Base-by-base conservation (phyloP, 176 grass and related monocot genomes). In the Elymus sibiricus region DNA sequence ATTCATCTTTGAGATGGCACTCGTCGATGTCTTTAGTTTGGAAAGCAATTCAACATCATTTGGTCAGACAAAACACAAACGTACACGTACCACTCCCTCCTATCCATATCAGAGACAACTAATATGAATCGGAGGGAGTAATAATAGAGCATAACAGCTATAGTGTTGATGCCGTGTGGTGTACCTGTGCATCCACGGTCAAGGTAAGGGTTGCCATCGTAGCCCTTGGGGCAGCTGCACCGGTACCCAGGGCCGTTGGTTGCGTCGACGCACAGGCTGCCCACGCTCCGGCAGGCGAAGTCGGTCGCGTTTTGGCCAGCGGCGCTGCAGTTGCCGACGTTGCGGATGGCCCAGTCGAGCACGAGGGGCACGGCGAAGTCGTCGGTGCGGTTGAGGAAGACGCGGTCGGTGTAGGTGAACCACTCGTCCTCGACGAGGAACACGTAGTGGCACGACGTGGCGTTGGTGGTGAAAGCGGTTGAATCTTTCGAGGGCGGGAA, bases 151-250 rank as follows among this genome's bases (percentile, higher is more conserved):
- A 76, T 5, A 71, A 9, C 7, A 25, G 39, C 49, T 26, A 10
- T 7, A 1, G 26, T 17, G 6, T 25, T 25, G 40, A 4, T 25
- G 62, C 19, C 15, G 14, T 21, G 6, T 19, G 39, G 31, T 16
- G 4, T 79, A 90, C 94, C 91, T 80, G 42, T 32, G 87, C 91
- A 95, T 91, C 94, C 94, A 0, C 4, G 16, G 29, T 63, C 24
- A 21, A 93, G 81, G 64, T 91, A 95, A 0, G 94, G 91, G 82
- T 96, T 91, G 15, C 94, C 94, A 4, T 88, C 35, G 38, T 89
- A 96, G 0, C 91, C 82, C 29, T 49, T 0, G 3, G 22, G 74
- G n/a, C 94, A 96, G 17, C 39, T 91, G 86, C 94, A 96, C 6
- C 67, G 32, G 61, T 96, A 93, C 6, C 91, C 91, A 0, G 15